Evolutionary conservation across 1,284 basidiomycete species (phyloP).

Genomic region (Apiotrichum laibachii): DNA sequence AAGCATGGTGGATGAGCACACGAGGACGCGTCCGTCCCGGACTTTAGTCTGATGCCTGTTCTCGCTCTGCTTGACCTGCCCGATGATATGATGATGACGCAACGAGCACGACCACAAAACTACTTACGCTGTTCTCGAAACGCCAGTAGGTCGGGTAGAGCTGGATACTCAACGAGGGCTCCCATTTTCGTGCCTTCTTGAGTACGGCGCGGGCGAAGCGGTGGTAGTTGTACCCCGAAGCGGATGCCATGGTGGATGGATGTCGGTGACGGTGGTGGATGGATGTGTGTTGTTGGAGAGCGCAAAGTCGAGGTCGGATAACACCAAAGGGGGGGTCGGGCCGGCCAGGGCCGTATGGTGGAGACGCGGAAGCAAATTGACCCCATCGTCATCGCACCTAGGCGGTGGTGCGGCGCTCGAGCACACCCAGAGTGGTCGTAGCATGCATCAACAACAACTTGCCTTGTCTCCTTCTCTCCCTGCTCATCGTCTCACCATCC

Average conservation of each 20-base stretch:
- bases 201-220: conserved; percentile 49
- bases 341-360: conserved; percentile 1
- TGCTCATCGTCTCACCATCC: neutral
- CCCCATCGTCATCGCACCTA: neutral
- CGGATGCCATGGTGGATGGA: conserved; percentile 44
- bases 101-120: neutral
- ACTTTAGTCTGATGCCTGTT: no score
- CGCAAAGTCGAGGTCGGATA: neutral
- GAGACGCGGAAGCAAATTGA: neutral
- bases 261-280: neutral
- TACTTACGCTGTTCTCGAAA: conserved; percentile 48
- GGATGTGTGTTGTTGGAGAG: neutral
- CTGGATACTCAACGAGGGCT: conserved; percentile 49
- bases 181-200: conserved; percentile 51
- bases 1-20: no score
- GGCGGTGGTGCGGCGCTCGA: no score
- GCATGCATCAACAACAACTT: neutral
- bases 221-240: conserved; percentile 52
- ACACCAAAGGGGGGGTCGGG: neutral
- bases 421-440: no score
- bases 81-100: no score
- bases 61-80: no score
- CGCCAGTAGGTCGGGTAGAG: conserved; percentile 47
- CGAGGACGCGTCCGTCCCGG: no score
- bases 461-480: neutral